A percentile compares a stretch with the other conserved stretches of the same genome.
Conservation (phyloP, 352 stramenopile species). For the Phytophthora foliorum region DNA sequence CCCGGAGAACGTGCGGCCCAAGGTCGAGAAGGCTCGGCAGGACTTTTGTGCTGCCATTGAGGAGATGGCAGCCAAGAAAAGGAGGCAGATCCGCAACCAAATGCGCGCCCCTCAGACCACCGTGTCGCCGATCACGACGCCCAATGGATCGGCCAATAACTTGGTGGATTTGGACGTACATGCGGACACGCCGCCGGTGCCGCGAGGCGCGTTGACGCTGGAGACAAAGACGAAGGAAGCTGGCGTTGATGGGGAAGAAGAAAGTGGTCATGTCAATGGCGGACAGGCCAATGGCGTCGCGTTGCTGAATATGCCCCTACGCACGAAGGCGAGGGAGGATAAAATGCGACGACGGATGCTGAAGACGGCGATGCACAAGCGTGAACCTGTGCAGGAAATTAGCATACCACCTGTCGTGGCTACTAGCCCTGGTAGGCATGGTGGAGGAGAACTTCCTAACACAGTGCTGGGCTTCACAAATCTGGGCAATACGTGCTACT, state of each 20-base stretch:
- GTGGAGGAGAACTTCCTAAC: slow-evolving; percentile 27
- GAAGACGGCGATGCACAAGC: slow-evolving; percentile 29
- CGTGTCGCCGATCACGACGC: slow-evolving; percentile 33
- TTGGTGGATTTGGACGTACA: slow-evolving; percentile 21
- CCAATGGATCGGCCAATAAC: slow-evolving; percentile 28
- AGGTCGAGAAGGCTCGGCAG: slow-evolving; percentile 48
- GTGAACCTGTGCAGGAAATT: slow-evolving; percentile 23
- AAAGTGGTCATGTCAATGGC: not conserved
- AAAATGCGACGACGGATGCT: slow-evolving; percentile 34
- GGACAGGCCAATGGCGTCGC: slow-evolving; percentile 20
- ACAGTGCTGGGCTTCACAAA: slow-evolving; percentile 85
- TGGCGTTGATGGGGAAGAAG: not conserved
- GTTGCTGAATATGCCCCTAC: slow-evolving; percentile 43
- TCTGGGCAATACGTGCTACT: slow-evolving; percentile 96
- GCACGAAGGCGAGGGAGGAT: slow-evolving; percentile 42
- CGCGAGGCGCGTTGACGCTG: slow-evolving; percentile 14
- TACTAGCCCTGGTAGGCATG: not conserved
- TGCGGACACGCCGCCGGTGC: slow-evolving; percentile 18
- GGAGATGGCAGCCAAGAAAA: slow-evolving; percentile 62
- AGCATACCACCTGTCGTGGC: slow-evolving; percentile 9
- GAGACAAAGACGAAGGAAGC: slow-evolving; percentile 10
- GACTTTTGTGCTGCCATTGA: slow-evolving; percentile 53
- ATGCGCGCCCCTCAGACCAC: slow-evolving; percentile 14
- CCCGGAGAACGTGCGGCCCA: slow-evolving; percentile 35
- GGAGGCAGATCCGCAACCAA: slow-evolving; percentile 44